A percentile compares a stretch with the other conserved stretches of the same genome.
Conservation (phyloP, 163 green algal species). For the Chlorella variabilis region DNA sequence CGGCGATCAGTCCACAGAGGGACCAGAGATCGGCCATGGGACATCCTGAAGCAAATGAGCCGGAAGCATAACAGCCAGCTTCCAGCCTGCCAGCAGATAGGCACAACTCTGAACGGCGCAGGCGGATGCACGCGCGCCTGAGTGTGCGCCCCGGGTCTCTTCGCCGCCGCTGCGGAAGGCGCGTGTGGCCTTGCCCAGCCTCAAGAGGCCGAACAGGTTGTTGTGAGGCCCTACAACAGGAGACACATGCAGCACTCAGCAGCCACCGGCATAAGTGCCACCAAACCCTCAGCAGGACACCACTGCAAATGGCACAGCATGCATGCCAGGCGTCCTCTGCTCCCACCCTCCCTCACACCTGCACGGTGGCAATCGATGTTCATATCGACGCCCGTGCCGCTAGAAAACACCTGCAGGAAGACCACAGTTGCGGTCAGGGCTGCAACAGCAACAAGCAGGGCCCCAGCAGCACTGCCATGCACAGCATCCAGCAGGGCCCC, state of each 20-base stretch:
- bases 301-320: too few relatives aligned
- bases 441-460: not conserved
- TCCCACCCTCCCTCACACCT: not conserved
- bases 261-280: too few relatives aligned
- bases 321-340: too few relatives aligned
- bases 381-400: not conserved
- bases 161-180: not conserved
- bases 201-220: conserved; percentile 5
- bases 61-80: not conserved
- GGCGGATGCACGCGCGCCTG: not conserved
- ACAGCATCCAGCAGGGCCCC: too few relatives aligned
- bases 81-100: not conserved
- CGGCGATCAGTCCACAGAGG: too few relatives aligned
- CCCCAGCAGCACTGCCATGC: not conserved
- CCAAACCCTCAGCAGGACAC: not conserved
- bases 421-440: not conserved
- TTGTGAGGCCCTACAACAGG: conserved; percentile 7
- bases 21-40: too few relatives aligned
- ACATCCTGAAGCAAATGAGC: too few relatives aligned
- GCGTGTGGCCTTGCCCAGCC: not conserved
- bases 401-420: not conserved
- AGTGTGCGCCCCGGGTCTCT: not conserved
- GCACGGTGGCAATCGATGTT: conserved; percentile 20
- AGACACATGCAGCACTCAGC: not conserved
- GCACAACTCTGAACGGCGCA: not conserved